These are phyloP conservation scores for Penicillium psychrofluorescens DNA, from an alignment of 495 filamentous ascomycete genomes.

Conservation along the genomic window DNA sequence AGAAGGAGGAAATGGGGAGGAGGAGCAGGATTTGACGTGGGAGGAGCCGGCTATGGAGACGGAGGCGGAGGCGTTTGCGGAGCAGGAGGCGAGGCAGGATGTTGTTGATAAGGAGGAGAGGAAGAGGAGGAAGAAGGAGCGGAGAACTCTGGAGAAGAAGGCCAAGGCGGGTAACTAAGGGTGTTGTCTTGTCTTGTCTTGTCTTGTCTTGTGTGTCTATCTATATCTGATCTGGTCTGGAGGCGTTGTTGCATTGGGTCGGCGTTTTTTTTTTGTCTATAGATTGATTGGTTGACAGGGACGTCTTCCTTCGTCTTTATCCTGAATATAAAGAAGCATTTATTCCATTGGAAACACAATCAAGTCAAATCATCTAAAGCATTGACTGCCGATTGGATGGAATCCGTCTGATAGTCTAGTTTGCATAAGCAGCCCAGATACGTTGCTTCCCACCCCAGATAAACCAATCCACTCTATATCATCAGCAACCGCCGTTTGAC, in stretches of 20 bases:
- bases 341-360: no score
- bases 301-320: no score
- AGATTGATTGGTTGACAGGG: no score
- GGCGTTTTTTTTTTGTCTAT: conserved; percentile 16
- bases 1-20: conserved; percentile 22
- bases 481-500: no score
- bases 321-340: no score
- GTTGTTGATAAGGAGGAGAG: conserved; percentile 40
- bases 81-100: conserved; percentile 10
- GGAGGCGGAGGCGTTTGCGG: conserved; percentile 19
- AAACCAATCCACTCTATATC: no score
- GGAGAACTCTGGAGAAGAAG: conserved; percentile 36
- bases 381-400: no score
- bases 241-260: conserved; percentile 27
- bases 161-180: conserved; percentile 28
- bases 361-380: no score
- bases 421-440: no score
- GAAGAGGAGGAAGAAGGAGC: conserved; percentile 46
- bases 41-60: conserved; percentile 19
- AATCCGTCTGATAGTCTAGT: no score
- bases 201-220: conserved; percentile 13
- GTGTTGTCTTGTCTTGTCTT: background rate
- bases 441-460: no score
- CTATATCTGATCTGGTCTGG: conserved; percentile 8
- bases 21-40: conserved; percentile 17